Conservation (phyloP, 148 eudicot genomes). For the Nepenthes mirabilis region DNA sequence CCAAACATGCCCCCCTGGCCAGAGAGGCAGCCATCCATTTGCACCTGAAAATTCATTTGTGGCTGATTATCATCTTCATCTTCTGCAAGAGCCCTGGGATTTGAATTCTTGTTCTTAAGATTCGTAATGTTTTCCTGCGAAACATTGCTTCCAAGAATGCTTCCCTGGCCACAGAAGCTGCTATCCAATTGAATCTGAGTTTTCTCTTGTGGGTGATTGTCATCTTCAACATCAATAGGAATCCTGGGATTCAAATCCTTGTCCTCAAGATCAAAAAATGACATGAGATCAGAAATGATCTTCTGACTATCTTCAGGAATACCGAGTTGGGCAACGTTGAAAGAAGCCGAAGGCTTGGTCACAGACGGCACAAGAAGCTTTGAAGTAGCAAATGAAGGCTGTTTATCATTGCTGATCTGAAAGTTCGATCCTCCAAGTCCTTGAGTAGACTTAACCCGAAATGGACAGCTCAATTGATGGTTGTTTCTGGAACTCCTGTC, state of each 20-base stretch:
- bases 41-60: no score
- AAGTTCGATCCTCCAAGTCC: background rate
- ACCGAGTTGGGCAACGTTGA: background rate
- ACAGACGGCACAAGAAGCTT: background rate
- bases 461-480: constrained; percentile 16
- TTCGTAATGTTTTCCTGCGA: no score
- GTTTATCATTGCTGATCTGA: no score
- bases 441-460: background rate
- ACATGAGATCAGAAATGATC: constrained; percentile 11
- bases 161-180: no score
- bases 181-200: no score
- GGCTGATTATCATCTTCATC: no score
- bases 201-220: no score
- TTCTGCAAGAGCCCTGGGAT: no score
- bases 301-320: constrained; percentile 10
- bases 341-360: constrained; percentile 2
- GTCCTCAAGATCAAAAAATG: constrained; percentile 1
- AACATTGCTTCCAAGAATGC: no score
- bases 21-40: no score
- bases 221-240: background rate
- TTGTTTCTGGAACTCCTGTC: constrained; percentile 12
- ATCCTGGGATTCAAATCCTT: background rate
- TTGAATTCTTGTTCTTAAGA: no score
- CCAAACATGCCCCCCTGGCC: no score
- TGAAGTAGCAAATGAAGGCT: background rate